A percentile compares a stretch with the other conserved stretches of the same genome.
These are phyloP conservation scores for Leptodermis oblonga DNA, from an alignment of 257 asterid species.

Conservation along the genomic window DNA sequence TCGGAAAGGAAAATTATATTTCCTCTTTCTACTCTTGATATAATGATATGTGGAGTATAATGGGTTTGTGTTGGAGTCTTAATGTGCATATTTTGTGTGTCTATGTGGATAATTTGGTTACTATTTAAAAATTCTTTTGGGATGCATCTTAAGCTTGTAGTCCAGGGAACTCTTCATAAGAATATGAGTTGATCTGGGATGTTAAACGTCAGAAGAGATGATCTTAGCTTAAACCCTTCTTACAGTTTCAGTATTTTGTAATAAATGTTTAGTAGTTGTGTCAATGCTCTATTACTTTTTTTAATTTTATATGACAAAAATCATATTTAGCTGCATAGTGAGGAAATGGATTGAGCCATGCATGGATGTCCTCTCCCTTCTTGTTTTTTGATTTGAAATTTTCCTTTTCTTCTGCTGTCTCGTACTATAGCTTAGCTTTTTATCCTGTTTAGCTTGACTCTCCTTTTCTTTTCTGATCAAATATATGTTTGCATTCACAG, in stretches of 20 bases:
- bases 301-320: neutral
- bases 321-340: neutral
- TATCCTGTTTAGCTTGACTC: no score
- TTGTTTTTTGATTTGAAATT: neutral
- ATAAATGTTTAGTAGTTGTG: neutral
- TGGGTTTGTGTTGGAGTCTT: neutral
- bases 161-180: neutral
- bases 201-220: neutral
- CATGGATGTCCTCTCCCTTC: no score
- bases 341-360: neutral
- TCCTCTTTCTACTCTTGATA: no score
- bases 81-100: neutral
- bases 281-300: neutral
- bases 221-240: no score
- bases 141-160: neutral
- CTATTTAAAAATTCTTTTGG: neutral
- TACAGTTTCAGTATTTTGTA: no score
- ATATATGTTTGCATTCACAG: no score
- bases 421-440: neutral
- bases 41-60: neutral
- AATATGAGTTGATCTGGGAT: neutral
- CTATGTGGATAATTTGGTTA: neutral
- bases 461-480: no score
- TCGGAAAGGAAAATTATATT: no score
- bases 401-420: neutral